A percentile compares a stretch with the other conserved stretches of the same genome.
These are phyloP conservation scores for Penicillium daleae DNA, from an alignment of 495 filamentous ascomycete species.

Conservation along the genomic window DNA sequence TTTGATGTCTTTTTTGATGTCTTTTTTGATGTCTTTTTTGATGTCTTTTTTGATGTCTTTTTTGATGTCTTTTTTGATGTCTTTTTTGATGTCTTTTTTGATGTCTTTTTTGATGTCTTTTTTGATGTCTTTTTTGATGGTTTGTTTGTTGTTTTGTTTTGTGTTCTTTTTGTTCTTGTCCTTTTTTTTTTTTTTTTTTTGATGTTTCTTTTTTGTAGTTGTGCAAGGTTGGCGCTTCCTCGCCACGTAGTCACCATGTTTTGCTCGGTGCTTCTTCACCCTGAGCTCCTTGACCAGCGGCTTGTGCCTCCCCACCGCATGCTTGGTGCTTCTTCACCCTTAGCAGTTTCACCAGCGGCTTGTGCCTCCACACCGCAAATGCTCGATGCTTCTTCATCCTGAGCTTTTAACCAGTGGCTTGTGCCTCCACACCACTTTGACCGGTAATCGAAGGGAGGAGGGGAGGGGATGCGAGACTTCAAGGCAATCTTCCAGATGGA, in stretches of 20 bases:
- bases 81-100: background rate
- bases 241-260: background rate
- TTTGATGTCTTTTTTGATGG: background rate
- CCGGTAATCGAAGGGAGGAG: too few species aligned
- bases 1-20: background rate
- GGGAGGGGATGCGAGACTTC: background rate
- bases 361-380: background rate
- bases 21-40: background rate
- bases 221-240: background rate
- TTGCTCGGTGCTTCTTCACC: constrained; percentile 4
- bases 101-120: background rate
- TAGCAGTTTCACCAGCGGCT: background rate
- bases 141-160: background rate
- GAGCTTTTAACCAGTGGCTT: background rate
- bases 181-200: background rate
- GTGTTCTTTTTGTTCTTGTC: background rate
- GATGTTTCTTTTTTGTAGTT: background rate
- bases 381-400: background rate
- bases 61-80: background rate
- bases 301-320: background rate
- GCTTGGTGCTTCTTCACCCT: background rate
- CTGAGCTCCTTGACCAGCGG: background rate
- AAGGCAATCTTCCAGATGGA: background rate
- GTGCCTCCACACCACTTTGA: background rate
- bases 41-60: background rate